Evolutionary conservation across 257 asterid species (phyloP), one percentile per base, ranked within the genome.

Genomic region (Petunia secreta): DNA sequence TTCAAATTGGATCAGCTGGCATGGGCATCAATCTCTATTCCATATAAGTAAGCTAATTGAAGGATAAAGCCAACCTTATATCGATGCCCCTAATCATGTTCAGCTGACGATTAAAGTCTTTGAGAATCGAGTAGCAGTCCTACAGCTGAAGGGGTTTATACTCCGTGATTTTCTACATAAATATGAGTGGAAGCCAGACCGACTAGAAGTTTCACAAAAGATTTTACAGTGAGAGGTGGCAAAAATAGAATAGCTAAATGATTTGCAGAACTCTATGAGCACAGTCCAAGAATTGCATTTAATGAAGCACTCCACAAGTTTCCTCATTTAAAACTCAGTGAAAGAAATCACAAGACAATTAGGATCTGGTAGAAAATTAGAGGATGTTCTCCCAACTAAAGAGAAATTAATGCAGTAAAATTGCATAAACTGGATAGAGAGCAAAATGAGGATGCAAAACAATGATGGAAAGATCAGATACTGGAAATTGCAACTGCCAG

Each of bases 11-110:
- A 67, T 67, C 43, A 67, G 13, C 55, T 67, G 55, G 55, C n/a
- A 67, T 41, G 43, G 36, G 55, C 55, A 67, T n/a, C 75, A 67
- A 73, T 9, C 59, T 71, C 78, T 50, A 43, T 43, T 43, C 60
- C 60, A 73, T 13, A 50, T 50, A 69, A 4, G 16, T 50, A 73
- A 40, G 4, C 25, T 69, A 25, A 25, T n/a, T 36, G 63, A 73
- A 73, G 46, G 62, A 73, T 5, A 48, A 73, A 48, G 57, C 16
- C 77, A 11, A 50, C 60, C 63, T 48, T 34, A 15, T 52, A 52
- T 15, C 57, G 11, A 52, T 52, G 15, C 11, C 57, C 3, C 11
- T 52, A 52, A 52, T 52, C 15, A 3, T 52, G 57, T 15, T 52
- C 57, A 4, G 57, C 9, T 13, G 77, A 34, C 34, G 48, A 48